These are phyloP conservation scores for Erythrophleum ivorense DNA, from an alignment of 331 rosid species.

Conservation along the genomic window DNA sequence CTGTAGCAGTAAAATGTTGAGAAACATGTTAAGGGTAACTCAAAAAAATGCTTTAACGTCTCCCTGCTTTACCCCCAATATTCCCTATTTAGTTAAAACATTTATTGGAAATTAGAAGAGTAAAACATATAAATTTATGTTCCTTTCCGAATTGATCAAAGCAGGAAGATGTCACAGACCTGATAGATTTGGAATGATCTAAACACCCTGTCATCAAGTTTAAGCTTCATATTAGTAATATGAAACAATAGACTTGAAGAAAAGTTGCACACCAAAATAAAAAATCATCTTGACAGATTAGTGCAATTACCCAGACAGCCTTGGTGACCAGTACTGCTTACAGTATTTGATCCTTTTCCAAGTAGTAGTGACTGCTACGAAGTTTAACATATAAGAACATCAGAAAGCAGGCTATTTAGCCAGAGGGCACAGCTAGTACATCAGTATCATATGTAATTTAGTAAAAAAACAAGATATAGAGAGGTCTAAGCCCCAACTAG, in stretches of 20 bases:
- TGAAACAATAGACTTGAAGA: neutral
- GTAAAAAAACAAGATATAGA: neutral
- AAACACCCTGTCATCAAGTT: conserved; percentile 36
- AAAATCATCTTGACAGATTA: conserved; percentile 7
- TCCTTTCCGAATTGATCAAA: neutral
- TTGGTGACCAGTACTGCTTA: conserved; percentile 19
- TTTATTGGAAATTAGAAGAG: neutral
- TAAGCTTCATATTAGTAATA: conserved; percentile 8
- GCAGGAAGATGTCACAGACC: conserved; percentile 30
- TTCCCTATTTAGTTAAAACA: no score
- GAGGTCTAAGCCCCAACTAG: neutral
- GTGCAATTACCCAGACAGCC: conserved; percentile 30
- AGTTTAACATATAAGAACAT: conserved; percentile 11
- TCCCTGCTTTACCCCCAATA: neutral
- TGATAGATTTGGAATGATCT: conserved; percentile 22
- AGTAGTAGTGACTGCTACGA: conserved; percentile 32
- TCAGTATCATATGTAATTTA: neutral
- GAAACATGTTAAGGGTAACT: neutral
- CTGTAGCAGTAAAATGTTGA: conserved; percentile 21
- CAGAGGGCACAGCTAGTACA: neutral
- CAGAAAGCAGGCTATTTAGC: conserved; percentile 2
- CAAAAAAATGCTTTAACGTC: neutral
- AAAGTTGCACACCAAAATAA: conserved; percentile 6
- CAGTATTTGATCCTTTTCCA: conserved; percentile 35
- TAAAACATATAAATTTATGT: neutral